Evolutionary conservation across 257 asterid genomes (phyloP).

Genomic region (Petunia axillaris): DNA sequence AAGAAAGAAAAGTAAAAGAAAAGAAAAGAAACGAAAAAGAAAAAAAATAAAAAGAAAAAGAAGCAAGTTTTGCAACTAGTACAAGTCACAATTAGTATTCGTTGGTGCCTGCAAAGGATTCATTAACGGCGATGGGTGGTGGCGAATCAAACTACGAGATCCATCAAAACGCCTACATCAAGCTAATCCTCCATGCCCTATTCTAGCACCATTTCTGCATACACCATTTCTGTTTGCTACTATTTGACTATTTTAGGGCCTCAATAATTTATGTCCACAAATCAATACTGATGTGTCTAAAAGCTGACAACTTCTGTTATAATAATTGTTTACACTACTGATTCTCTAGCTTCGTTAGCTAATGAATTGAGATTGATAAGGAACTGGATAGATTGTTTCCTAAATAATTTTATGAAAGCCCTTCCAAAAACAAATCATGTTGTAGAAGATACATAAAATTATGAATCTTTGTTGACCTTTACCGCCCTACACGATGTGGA

Average conservation of each 20-base stretch:
- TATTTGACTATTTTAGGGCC: neutral
- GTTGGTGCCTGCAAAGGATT: too few species aligned
- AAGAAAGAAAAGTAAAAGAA: too few species aligned
- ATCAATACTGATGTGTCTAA: neutral
- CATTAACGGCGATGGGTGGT: too few species aligned
- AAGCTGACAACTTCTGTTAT: neutral
- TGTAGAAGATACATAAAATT: neutral
- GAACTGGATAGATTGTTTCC: neutral
- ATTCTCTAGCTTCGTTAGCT: neutral
- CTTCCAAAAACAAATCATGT: neutral
- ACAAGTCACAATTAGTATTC: too few species aligned
- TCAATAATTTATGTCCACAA: constrained; percentile 7
- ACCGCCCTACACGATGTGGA: neutral
- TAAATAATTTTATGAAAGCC: neutral
- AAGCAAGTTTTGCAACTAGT: too few species aligned
- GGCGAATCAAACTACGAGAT: too few species aligned
- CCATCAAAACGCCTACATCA: too few species aligned
- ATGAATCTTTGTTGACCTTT: neutral
- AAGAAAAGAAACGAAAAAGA: too few species aligned
- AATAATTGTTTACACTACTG: constrained; percentile 12
- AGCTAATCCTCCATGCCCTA: too few species aligned
- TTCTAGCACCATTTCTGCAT: neutral
- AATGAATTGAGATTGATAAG: neutral
- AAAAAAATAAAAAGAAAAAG: too few species aligned
- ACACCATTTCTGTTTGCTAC: neutral